These are phyloP conservation scores for Boeremia lycopersici DNA, from an alignment of 2,329 filamentous ascomycete species.

Conservation along the genomic window DNA sequence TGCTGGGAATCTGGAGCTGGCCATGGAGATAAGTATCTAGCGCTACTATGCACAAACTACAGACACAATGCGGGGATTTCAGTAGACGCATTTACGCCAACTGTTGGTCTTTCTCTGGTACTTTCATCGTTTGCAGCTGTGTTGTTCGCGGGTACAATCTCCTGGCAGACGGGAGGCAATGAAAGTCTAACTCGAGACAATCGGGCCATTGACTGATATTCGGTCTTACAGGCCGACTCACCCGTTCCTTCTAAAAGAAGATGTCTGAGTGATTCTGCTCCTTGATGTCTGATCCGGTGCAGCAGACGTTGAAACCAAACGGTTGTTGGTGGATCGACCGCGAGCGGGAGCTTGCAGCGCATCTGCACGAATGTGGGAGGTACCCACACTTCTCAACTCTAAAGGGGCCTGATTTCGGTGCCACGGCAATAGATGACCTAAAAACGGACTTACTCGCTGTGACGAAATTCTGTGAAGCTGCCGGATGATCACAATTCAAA, in stretches of 20 bases:
- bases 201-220: conserved; percentile 7
- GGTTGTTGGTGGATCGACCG: conserved; percentile 9
- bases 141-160: not conserved
- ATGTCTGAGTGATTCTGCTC: not conserved
- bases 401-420: not conserved
- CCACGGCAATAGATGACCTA: conserved; percentile 1
- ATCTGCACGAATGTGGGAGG: conserved; percentile 5
- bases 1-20: not conserved
- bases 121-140: not conserved
- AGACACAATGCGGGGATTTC: not conserved
- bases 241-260: not conserved
- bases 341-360: conserved; percentile 11
- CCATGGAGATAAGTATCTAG: not conserved
- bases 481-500: conserved; percentile 11
- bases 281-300: not conserved
- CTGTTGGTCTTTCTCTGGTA: not conserved
- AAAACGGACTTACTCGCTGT: not conserved
- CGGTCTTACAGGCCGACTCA: not conserved
- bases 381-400: conserved; percentile 4
- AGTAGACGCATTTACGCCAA: not conserved
- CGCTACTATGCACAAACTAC: no score
- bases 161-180: not conserved
- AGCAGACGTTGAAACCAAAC: not conserved
- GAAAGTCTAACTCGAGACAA: not conserved
- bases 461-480: conserved; percentile 5